Conservation (phyloP, 208 protist genomes). For the Naegleria fowleri region DNA sequence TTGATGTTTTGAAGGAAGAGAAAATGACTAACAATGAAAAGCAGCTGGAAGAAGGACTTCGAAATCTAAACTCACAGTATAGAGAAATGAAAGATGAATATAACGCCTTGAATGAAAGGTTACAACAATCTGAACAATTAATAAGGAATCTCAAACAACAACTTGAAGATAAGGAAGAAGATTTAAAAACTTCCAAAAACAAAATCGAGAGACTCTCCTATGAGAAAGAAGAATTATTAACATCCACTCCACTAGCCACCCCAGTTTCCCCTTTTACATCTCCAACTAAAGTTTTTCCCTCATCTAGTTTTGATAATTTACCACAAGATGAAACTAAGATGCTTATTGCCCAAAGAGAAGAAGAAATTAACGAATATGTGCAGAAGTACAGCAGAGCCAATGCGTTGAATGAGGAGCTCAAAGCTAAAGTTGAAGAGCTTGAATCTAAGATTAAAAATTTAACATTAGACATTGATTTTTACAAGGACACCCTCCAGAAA, state of each 20-base stretch:
- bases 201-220: neutral
- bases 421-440: neutral
- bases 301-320: neutral
- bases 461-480: neutral
- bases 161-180: neutral
- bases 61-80: neutral
- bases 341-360: neutral
- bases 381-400: neutral
- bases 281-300: neutral
- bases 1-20: neutral
- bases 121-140: neutral
- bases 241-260: neutral
- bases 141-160: neutral
- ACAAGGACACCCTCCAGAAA: neutral
- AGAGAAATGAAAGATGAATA: constrained; percentile 4
- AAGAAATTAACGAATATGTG: neutral
- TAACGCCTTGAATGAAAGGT: neutral
- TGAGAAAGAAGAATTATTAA: neutral
- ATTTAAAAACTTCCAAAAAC: neutral
- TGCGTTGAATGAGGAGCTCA: neutral
- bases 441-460: neutral
- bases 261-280: neutral
- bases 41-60: neutral
- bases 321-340: neutral
- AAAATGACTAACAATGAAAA: neutral